phyloP scores from a whole-genome alignment of 495 filamentous ascomycete genomes.

The Trichoderma asperelloides region DNA sequence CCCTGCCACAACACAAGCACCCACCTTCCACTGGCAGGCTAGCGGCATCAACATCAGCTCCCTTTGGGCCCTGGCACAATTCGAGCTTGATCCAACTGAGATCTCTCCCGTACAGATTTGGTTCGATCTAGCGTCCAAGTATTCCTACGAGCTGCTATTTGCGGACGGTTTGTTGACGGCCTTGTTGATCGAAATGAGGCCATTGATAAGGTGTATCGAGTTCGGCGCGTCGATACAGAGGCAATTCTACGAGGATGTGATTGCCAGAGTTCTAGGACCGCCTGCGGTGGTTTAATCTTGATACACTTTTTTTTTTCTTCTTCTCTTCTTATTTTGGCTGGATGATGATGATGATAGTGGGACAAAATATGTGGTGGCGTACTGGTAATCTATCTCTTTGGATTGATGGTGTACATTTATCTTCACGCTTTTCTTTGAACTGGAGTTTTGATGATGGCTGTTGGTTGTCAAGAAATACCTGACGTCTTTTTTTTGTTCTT shows the following conservation, averaged over 20 bases:
- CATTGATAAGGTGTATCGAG: constrained; percentile 27
- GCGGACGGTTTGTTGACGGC: constrained; percentile 16
- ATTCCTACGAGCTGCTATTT: constrained; percentile 18
- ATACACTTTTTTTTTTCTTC: background rate
- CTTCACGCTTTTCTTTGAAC: background rate
- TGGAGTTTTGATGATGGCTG: background rate
- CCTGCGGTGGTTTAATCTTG: background rate
- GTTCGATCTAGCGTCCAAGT: constrained; percentile 34
- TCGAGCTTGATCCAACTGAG: constrained; percentile 22
- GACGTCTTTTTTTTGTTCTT: background rate
- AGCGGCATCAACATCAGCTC: constrained; percentile 25
- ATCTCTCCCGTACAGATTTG: constrained; percentile 44
- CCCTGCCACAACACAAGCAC: constrained; percentile 10
- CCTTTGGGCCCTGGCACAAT: constrained; percentile 33
- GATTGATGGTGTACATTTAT: background rate
- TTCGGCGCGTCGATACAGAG: constrained; percentile 37
- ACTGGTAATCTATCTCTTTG: background rate
- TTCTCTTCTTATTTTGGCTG: background rate
- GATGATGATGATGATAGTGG: background rate
- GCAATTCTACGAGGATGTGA: constrained; percentile 29
- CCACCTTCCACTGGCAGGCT: constrained; percentile 17
- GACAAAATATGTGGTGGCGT: background rate
- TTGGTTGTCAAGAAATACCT: background rate
- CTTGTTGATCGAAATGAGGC: constrained; percentile 26
- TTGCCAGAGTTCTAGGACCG: constrained; percentile 21